phyloP scores from a whole-genome alignment of 257 asterid genomes.

The Oldenlandia corymbosa region DNA sequence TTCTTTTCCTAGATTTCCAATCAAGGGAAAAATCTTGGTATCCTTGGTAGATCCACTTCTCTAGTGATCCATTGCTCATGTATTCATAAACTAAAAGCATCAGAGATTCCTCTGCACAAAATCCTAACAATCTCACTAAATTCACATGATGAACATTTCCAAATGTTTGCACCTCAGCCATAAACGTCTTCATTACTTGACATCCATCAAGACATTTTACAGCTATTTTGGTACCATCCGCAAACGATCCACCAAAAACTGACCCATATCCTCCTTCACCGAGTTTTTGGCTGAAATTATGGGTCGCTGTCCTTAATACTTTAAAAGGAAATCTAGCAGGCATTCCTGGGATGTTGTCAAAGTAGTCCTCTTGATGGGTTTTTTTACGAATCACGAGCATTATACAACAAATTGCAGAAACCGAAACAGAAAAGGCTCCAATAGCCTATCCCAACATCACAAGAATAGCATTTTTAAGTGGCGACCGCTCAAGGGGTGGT shows the following conservation, averaged over 20 bases:
- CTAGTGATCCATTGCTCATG: no score
- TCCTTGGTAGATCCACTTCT: no score
- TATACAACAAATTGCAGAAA: conserved; percentile 1
- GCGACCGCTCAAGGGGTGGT: no score
- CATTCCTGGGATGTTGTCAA: conserved; percentile 27
- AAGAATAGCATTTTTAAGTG: not conserved
- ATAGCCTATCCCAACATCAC: conserved; percentile 13
- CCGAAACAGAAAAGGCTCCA: not conserved
- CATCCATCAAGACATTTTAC: conserved; percentile 27
- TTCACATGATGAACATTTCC: no score
- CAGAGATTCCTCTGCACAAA: no score
- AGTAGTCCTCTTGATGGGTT: conserved; percentile 16
- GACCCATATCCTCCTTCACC: conserved; percentile 29
- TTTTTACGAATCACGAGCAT: conserved; percentile 12
- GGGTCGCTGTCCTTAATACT: conserved; percentile 17
- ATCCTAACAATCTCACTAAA: no score
- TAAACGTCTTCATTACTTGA: no score
- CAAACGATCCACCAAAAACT: conserved; percentile 21
- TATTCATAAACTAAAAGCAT: no score
- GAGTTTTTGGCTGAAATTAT: conserved; percentile 19
- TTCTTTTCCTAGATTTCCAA: no score
- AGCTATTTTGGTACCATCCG: conserved; percentile 23
- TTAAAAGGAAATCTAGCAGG: conserved; percentile 26
- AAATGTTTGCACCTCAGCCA: no score
- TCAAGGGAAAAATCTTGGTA: no score